Conservation (phyloP, 306 rosid genomes). For the Ammopiptanthus mongolicus region DNA sequence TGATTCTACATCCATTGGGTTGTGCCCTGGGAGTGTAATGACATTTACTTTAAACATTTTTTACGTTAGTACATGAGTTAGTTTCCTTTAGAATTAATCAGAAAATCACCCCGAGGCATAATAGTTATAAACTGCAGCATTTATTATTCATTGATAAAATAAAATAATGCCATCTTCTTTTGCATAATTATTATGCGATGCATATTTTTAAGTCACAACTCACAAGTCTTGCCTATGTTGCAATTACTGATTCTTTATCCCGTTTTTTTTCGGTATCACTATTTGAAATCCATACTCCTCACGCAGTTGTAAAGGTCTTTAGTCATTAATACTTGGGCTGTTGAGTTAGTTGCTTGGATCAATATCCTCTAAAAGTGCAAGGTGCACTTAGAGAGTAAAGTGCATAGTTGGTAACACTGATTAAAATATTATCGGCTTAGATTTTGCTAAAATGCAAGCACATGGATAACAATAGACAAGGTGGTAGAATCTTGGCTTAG, state of each 20-base stretch:
- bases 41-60: neutral
- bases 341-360: neutral
- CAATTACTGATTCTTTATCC: neutral
- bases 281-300: slow-evolving; percentile 2
- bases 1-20: neutral
- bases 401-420: neutral
- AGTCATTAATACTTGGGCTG: neutral
- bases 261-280: neutral
- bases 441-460: neutral
- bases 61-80: neutral
- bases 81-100: neutral
- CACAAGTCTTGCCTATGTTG: neutral
- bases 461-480: no score
- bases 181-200: slow-evolving; percentile 1
- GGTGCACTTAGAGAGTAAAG: neutral
- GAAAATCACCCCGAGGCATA: neutral
- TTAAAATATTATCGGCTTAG: neutral
- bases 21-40: neutral
- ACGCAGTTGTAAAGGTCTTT: neutral
- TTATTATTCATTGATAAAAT: neutral
- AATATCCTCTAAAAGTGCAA: neutral
- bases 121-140: neutral
- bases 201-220: neutral
- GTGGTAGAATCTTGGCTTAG: no score
- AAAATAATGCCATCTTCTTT: neutral